Base-by-base conservation (phyloP, 306 rosid genomes). In the Oxytropis ochrocephala region DNA sequence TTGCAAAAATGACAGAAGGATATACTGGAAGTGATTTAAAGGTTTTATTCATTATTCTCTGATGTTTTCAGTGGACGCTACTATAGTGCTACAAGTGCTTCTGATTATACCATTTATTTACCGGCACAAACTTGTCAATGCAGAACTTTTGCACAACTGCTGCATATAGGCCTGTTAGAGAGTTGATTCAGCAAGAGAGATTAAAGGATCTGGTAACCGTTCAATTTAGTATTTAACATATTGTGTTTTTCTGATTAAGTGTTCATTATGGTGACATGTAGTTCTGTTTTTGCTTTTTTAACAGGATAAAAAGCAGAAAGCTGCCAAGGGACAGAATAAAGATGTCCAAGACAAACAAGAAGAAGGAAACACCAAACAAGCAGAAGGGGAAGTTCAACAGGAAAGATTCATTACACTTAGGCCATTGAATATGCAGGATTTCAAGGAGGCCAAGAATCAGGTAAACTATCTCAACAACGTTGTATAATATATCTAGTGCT, bases 101-200 rank as follows among this genome's bases (percentile, higher is more conserved):
- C 33, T 39, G 12, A 19, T 63, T 29, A 51, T 13, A 59, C 18
- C 11, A 36, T 44, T 48, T 62, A 18, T 64, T 70, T 58, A 69
- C 43, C 21, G 32, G 74, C 59, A 16, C 50, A 11, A 65, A 11
- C 41, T 79, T 32, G 73, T 42, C 11, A 38, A 64, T 58, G 69
- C 81, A 95, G 99, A 95, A 84, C 77, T 67, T 95, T 58, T 95
- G 99, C 85, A 85, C 88, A 13, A 89, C 99, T 12, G 96, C 99
- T 49, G 99, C 97, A 0, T 95, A 95, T 75, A 70, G 95, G 11
- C 99, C 97, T 7, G 97, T 95, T 18, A 74, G 96, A 80, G 97
- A 89, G 58, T 70, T 88, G 66, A 95, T 91, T 78, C 88, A 89
- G 73, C 87, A 88, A 77, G 99, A 95, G 81, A 87, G 96, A 54